Conservation (phyloP, 164 flowering plant species). For the Amborella trichopoda region DNA sequence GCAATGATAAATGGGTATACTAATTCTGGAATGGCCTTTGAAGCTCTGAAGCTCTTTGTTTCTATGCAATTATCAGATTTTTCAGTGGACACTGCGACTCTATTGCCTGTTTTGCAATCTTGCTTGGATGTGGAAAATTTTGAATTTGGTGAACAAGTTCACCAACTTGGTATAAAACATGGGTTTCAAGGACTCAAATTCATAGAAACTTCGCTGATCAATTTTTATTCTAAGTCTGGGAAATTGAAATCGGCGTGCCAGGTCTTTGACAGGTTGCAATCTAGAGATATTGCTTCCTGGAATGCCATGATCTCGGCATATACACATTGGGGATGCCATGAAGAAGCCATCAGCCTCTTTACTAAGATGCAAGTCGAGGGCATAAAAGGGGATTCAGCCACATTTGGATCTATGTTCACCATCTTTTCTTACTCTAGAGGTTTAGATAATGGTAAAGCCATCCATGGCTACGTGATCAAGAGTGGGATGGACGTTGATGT, state of each 20-base stretch:
- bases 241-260: constrained; percentile 18
- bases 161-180: constrained; percentile 30
- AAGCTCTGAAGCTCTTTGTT: constrained; percentile 24
- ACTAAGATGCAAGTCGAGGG: constrained; percentile 19
- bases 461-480: constrained; percentile 36
- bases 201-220: constrained; percentile 29
- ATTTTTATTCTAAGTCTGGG: constrained; percentile 31
- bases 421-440: constrained; percentile 21
- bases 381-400: constrained; percentile 17
- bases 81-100: constrained; percentile 19
- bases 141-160: constrained; percentile 29
- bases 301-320: constrained; percentile 34
- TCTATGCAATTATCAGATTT: constrained; percentile 28
- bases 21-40: constrained; percentile 16
- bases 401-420: constrained; percentile 23
- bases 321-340: constrained; percentile 16
- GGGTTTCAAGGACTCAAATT: constrained; percentile 18
- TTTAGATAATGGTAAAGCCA: constrained; percentile 19
- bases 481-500: constrained; percentile 19
- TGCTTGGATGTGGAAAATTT: constrained; percentile 21
- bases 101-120: constrained; percentile 31
- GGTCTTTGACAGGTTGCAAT: constrained; percentile 18
- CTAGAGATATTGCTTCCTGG: constrained; percentile 41
- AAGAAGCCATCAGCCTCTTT: constrained; percentile 27
- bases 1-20: constrained; percentile 32